Percentiles rank a stretch among this genome's conserved stretches.
Conservation (phyloP, 495 filamentous ascomycete species). For the Daldinia childiae region DNA sequence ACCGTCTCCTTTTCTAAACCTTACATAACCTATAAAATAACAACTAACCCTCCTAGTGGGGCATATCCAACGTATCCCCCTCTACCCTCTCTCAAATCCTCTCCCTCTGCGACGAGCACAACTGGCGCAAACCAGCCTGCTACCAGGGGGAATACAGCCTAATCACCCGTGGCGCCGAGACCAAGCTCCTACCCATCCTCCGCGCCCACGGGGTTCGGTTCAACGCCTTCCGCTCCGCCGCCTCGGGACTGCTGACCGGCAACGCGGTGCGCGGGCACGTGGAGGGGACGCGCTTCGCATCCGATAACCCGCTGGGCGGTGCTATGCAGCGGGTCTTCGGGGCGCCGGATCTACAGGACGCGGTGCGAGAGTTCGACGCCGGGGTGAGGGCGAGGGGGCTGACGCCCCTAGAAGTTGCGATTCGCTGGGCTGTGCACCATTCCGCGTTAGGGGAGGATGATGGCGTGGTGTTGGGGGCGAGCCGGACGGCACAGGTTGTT, state of each 20-base stretch:
- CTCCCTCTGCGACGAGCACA: constrained; percentile 49
- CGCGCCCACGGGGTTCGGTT: constrained; percentile 59
- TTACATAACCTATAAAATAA: neutral
- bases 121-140: constrained; percentile 50
- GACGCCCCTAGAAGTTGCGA: constrained; percentile 60
- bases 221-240: constrained; percentile 57
- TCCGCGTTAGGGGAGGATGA: constrained; percentile 61
- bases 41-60: constrained; percentile 32
- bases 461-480: constrained; percentile 63
- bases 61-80: constrained; percentile 54
- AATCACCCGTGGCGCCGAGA: constrained; percentile 47
- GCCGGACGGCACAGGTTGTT: constrained; percentile 57
- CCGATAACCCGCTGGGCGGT: constrained; percentile 36
- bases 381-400: constrained; percentile 58
- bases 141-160: constrained; percentile 60
- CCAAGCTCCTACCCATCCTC: constrained; percentile 56
- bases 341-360: constrained; percentile 50
- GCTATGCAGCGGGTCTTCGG: constrained; percentile 57
- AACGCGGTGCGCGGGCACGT: constrained; percentile 33
- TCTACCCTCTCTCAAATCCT: constrained; percentile 48
- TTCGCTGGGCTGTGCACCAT: constrained; percentile 66
- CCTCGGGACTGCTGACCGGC: constrained; percentile 61
- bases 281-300: constrained; percentile 56
- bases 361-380: constrained; percentile 56
- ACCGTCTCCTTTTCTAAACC: no score